phyloP scores from a whole-genome alignment of 176 grass and related monocot genomes.

The Oryza australiensis region DNA sequence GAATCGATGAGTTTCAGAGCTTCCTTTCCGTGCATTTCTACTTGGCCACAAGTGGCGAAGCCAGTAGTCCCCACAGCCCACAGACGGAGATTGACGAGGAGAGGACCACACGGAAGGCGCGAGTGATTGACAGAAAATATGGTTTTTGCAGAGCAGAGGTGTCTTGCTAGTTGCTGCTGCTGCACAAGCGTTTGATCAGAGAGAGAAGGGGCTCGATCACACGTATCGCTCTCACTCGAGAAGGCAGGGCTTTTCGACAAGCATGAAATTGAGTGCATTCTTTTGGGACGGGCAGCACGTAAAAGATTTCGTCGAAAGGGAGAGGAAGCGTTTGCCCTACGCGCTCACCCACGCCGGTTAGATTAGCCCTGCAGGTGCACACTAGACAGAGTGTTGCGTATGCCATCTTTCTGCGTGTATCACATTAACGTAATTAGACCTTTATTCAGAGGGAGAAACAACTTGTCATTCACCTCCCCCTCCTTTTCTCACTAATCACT shows the following conservation, averaged over 20 bases:
- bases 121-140: conserved; percentile 8
- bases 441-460: background rate
- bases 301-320: conserved; percentile 32
- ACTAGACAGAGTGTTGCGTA: no score
- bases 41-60: background rate
- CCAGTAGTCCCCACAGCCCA: background rate
- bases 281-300: conserved; percentile 33
- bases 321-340: conserved; percentile 52
- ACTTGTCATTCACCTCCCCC: background rate
- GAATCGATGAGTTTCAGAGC: background rate
- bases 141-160: conserved; percentile 27
- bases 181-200: background rate
- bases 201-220: background rate
- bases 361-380: background rate
- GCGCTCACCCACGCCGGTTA: conserved; percentile 24
- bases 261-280: conserved; percentile 37
- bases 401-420: conserved; percentile 13
- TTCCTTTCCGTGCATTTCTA: background rate
- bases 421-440: background rate
- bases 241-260: conserved; percentile 20
- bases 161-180: background rate
- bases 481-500: background rate
- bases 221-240: conserved; percentile 21
- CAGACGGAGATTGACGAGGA: conserved; percentile 3
- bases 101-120: conserved; percentile 36